Evolutionary conservation across 257 asterid genomes (phyloP).

Genomic region (Nyctanthes arbortristis): DNA sequence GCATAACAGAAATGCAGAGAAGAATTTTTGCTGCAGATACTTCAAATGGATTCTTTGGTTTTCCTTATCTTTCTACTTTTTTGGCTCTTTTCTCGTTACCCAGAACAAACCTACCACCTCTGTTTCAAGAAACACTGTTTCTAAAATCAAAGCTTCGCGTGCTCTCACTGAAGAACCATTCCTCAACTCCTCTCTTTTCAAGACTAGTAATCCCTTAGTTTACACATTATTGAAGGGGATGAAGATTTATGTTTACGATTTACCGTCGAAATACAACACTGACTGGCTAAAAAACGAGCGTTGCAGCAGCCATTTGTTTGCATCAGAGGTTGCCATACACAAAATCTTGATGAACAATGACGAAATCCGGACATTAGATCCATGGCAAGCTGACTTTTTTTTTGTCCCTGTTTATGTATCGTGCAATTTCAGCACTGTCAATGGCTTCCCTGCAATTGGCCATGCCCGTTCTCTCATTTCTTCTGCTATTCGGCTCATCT

Average conservation of each 20-base stretch:
- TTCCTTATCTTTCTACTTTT: slow-evolving; percentile 57
- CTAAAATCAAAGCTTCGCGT: slow-evolving; percentile 50
- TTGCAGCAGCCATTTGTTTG: slow-evolving; percentile 74
- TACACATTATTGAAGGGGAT: slow-evolving; percentile 47
- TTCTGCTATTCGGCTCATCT: slow-evolving; percentile 51
- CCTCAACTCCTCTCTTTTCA: too few relatives aligned
- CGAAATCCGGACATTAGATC: slow-evolving; percentile 53
- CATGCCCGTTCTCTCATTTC: slow-evolving; percentile 76
- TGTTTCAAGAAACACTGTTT: slow-evolving; percentile 43
- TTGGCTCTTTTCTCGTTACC: slow-evolving; percentile 57
- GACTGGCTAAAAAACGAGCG: slow-evolving; percentile 72
- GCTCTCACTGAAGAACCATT: slow-evolving; percentile 57
- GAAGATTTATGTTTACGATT: slow-evolving; percentile 66
- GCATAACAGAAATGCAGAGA: slow-evolving; percentile 29
- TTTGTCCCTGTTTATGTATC: slow-evolving; percentile 89
- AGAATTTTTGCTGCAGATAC: slow-evolving; percentile 44
- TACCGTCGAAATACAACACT: slow-evolving; percentile 64
- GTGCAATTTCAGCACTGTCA: slow-evolving; percentile 82
- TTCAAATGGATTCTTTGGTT: slow-evolving; percentile 77
- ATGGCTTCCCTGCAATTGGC: slow-evolving; percentile 94
- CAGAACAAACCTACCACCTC: slow-evolving; percentile 40
- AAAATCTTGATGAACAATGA: slow-evolving; percentile 48
- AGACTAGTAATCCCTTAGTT: too few relatives aligned
- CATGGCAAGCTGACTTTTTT: slow-evolving; percentile 78
- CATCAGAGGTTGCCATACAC: slow-evolving; percentile 90